Percentiles rank a stretch among this genome's conserved stretches.
Conservation (phyloP, 176 grass and related monocot genomes). For the Pontederia crassipes region DNA sequence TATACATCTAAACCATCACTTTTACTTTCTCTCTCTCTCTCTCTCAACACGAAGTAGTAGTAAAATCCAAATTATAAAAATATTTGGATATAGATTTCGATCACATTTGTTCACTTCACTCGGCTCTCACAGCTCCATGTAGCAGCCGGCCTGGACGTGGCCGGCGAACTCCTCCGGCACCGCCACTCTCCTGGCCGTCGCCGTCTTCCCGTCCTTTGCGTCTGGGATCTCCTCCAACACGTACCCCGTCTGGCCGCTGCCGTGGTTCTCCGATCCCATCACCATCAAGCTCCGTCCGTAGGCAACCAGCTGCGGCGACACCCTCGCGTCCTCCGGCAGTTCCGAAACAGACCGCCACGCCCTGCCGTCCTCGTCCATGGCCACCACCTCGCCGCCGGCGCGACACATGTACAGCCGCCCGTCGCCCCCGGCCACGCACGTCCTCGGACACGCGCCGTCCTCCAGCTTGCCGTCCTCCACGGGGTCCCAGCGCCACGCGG, state of each 20-base stretch:
- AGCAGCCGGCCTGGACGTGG: too few species aligned
- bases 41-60: too few species aligned
- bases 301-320: slow-evolving; percentile 19
- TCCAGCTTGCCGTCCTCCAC: slow-evolving; percentile 4
- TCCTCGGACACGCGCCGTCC: neutral
- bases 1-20: too few species aligned
- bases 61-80: too few species aligned
- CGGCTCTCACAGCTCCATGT: too few species aligned
- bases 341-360: slow-evolving; percentile 27
- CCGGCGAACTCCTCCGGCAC: too few species aligned
- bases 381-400: neutral
- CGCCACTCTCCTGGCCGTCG: neutral
- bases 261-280: slow-evolving; percentile 47
- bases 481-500: slow-evolving; percentile 1
- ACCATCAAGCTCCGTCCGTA: slow-evolving; percentile 34
- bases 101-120: too few species aligned
- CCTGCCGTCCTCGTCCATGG: neutral
- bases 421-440: slow-evolving; percentile 6
- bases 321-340: slow-evolving; percentile 47
- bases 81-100: too few species aligned
- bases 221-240: slow-evolving; percentile 18
- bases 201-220: neutral
- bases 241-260: slow-evolving; percentile 44
- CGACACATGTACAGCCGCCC: slow-evolving; percentile 28
- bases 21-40: too few species aligned